These are phyloP conservation scores for Volutella citrinella DNA, from an alignment of 2,329 filamentous ascomycete species.

Conservation along the genomic window DNA sequence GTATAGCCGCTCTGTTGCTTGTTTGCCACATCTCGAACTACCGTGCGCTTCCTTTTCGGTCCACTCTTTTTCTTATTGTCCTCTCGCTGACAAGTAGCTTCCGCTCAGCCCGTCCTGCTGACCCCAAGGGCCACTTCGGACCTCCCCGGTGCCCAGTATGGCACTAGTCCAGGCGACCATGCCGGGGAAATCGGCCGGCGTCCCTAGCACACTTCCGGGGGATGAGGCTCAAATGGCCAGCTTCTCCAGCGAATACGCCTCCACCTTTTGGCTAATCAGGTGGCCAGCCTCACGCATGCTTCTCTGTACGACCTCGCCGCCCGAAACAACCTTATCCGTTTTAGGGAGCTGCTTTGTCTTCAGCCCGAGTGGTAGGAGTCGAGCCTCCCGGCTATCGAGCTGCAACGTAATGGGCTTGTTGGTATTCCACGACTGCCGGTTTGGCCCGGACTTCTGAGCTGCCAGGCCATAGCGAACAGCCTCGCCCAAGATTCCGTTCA, in stretches of 20 bases:
- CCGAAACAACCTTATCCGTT: slow-evolving; percentile 58
- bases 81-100: no score
- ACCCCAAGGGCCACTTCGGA: no score
- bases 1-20: no score
- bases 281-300: slow-evolving; percentile 72
- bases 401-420: slow-evolving; percentile 42
- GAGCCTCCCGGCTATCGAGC: slow-evolving; percentile 43
- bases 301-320: slow-evolving; percentile 68
- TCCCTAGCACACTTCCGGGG: no score
- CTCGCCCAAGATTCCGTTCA: slow-evolving; percentile 64
- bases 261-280: slow-evolving; percentile 74
- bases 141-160: no score
- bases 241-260: slow-evolving; percentile 79
- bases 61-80: no score
- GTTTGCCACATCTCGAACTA: no score
- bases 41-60: no score
- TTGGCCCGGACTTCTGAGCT: slow-evolving; percentile 30
- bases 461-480: slow-evolving; percentile 58
- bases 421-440: slow-evolving; percentile 26
- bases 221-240: slow-evolving; percentile 57
- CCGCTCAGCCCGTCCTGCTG: no score
- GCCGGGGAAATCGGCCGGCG: no score
- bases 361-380: slow-evolving; percentile 69
- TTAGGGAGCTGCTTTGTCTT: slow-evolving; percentile 54
- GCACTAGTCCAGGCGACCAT: no score